Percentiles rank a stretch among this genome's conserved stretches.
These are phyloP conservation scores for Steccherinum ochraceum DNA, from an alignment of 768 basidiomycete genomes.

Conservation along the genomic window DNA sequence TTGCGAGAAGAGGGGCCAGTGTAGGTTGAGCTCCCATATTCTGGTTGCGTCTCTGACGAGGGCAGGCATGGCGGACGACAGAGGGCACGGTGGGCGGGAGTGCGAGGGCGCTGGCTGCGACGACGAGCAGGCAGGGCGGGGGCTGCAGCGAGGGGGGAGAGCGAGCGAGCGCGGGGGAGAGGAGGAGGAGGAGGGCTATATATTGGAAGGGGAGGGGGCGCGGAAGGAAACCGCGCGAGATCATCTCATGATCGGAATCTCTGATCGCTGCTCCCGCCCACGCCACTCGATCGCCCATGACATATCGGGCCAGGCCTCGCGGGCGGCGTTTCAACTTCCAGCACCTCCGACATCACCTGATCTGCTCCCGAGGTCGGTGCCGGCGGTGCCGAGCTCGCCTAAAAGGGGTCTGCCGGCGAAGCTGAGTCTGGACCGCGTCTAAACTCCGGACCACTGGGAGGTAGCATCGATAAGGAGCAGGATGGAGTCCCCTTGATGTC, in stretches of 20 bases:
- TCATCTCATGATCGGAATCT: neutral
- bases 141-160: neutral
- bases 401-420: no score
- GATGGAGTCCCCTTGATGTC: no score
- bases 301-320: no score
- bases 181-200: neutral
- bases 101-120: constrained; percentile 1
- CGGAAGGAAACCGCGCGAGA: neutral
- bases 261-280: neutral
- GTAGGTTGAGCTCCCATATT: constrained; percentile 63
- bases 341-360: no score
- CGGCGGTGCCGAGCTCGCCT: no score
- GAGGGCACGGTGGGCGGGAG: constrained; percentile 1
- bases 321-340: no score
- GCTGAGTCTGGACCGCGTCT: no score
- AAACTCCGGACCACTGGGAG: no score
- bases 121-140: neutral
- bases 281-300: neutral
- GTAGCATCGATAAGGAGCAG: no score
- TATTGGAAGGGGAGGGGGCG: neutral
- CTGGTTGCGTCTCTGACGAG: constrained; percentile 62
- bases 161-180: neutral
- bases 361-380: no score
- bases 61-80: constrained; percentile 26
- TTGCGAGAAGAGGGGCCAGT: constrained; percentile 60